phyloP scores from a whole-genome alignment of 2,329 filamentous ascomycete species.

The Orbilia blumenaviensis region DNA sequence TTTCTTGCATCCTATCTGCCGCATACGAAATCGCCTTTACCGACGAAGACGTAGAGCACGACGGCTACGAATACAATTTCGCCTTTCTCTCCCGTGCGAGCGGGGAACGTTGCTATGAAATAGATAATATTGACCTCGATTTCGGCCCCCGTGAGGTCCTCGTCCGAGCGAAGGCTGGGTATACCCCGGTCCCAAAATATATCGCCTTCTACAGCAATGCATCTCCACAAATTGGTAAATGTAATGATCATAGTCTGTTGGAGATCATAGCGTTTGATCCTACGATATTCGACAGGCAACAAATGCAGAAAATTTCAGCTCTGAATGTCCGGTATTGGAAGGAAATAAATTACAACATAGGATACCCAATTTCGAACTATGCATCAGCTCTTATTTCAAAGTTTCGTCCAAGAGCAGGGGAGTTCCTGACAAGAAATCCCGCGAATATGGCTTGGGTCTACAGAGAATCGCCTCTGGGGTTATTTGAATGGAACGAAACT shows the following conservation, averaged over 20 bases:
- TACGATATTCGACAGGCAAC: constrained; percentile 7
- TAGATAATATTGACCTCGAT: background rate
- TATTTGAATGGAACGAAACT: background rate
- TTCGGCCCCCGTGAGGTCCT: background rate
- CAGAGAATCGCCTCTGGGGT: background rate
- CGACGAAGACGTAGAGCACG: background rate
- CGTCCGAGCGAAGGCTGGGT: constrained; percentile 5
- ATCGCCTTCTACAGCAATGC: background rate
- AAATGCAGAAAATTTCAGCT: background rate
- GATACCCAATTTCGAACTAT: background rate
- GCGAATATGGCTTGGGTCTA: background rate
- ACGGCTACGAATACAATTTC: constrained; percentile 21
- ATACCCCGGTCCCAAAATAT: background rate
- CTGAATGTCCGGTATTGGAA: constrained; percentile 17
- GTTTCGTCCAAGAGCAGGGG: background rate
- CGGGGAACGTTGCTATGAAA: background rate
- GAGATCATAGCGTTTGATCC: constrained; percentile 12
- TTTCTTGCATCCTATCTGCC: background rate
- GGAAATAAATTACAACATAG: background rate
- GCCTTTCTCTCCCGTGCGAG: background rate
- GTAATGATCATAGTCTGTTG: background rate
- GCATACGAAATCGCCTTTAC: constrained; percentile 18
- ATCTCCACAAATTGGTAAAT: constrained; percentile 7
- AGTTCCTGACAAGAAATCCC: background rate
- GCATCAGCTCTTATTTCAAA: background rate